Conservation (phyloP, 1,284 basidiomycete species). For the Golubevia pallescens region DNA sequence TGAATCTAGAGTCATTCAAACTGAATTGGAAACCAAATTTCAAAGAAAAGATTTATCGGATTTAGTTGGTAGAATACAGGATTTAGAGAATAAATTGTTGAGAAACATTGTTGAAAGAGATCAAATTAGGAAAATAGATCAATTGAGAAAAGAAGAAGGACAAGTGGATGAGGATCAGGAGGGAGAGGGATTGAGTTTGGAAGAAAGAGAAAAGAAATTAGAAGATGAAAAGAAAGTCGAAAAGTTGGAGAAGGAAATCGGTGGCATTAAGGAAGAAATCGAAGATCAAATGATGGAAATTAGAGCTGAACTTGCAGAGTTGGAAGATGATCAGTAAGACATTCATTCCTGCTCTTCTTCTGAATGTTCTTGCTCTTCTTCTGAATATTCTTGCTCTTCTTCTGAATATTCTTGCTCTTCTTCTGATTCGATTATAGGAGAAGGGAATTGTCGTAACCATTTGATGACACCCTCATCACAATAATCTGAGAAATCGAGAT, state of each 20-base stretch:
- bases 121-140: conserved; percentile 18
- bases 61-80: conserved; percentile 24
- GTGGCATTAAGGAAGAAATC: conserved; percentile 15
- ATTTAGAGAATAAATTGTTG: conserved; percentile 24
- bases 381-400: no score
- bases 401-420: no score
- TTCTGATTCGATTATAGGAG: no score
- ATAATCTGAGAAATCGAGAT: no score
- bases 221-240: conserved; percentile 2
- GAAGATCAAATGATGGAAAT: conserved; percentile 30
- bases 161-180: not conserved
- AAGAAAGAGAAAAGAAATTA: not conserved
- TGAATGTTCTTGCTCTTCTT: no score
- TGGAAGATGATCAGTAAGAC: conserved; percentile 2
- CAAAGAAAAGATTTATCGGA: conserved; percentile 11
- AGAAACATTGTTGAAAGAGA: conserved; percentile 23
- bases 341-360: no score
- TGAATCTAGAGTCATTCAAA: conserved; percentile 23
- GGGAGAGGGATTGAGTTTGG: not conserved
- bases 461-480: no score
- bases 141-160: not conserved
- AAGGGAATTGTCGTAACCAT: no score
- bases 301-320: conserved; percentile 27
- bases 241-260: conserved; percentile 12
- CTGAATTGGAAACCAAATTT: conserved; percentile 19